phyloP scores from a whole-genome alignment of 371 early-diverging fungal genomes.

The Rhizopus delemar region DNA sequence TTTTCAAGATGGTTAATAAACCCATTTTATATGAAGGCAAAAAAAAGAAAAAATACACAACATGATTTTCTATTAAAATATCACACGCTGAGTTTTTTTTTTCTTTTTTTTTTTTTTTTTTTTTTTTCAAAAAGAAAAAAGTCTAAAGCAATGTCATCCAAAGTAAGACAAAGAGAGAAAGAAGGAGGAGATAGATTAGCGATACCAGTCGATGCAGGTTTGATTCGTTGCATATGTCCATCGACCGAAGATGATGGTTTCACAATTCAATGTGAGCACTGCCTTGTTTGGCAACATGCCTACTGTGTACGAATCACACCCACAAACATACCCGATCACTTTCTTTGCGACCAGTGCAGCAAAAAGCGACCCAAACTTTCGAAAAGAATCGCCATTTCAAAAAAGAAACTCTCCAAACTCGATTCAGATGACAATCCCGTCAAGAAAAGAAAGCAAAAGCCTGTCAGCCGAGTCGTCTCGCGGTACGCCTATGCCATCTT shows the following conservation, averaged over 20 bases:
- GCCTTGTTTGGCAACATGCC: constrained; percentile 18
- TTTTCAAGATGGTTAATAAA: constrained; percentile 82
- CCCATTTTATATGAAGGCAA: constrained; percentile 69
- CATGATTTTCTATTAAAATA: background rate
- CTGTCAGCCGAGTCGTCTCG: constrained; percentile 19
- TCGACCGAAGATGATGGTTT: constrained; percentile 96
- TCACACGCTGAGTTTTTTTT: background rate
- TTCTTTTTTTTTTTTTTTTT: background rate
- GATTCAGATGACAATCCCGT: constrained; percentile 16
- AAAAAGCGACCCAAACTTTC: constrained; percentile 16
- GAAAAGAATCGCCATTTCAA: constrained; percentile 20
- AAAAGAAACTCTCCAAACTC: constrained; percentile 16
- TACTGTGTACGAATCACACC: constrained; percentile 19
- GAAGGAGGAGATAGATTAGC: background rate
- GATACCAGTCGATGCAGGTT: constrained; percentile 64
- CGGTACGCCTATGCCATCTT: constrained; percentile 25
- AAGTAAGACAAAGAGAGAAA: background rate
- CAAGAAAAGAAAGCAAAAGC: constrained; percentile 9
- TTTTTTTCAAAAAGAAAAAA: background rate
- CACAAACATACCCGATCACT: constrained; percentile 69
- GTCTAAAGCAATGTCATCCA: too few species aligned
- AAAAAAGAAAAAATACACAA: background rate
- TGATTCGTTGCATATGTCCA: constrained; percentile 94
- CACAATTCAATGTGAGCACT: constrained; percentile 42
- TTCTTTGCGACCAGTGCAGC: constrained; percentile 79